phyloP scores from a whole-genome alignment of 2,329 filamentous ascomycete species.

The Mollisiaceae sp. region DNA sequence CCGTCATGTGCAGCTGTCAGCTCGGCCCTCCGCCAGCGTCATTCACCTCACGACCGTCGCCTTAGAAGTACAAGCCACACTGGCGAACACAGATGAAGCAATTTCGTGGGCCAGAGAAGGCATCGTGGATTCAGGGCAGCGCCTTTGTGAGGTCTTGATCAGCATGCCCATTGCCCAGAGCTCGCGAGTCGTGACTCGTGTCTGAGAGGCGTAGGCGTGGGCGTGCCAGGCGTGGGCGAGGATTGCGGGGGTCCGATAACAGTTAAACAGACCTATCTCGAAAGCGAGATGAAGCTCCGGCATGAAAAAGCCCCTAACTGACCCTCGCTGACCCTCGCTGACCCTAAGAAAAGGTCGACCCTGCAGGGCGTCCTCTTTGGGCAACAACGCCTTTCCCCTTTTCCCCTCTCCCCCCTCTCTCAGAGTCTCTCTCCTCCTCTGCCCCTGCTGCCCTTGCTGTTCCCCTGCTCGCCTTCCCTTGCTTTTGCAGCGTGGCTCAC shows the following conservation, averaged over 20 bases:
- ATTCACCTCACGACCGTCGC: neutral
- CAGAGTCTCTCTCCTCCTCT: too few species aligned
- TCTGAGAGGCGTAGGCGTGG: too few species aligned
- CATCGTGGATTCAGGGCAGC: too few species aligned
- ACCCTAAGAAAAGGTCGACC: too few species aligned
- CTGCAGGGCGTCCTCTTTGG: neutral
- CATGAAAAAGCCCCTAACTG: too few species aligned
- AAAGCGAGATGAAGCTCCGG: too few species aligned
- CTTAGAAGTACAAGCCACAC: neutral
- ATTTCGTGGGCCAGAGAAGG: constrained; percentile 2
- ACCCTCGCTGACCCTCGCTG: too few species aligned
- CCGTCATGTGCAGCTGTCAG: neutral
- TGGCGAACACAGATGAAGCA: constrained; percentile 7
- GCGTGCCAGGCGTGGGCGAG: neutral
- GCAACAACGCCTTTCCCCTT: neutral
- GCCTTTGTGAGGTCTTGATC: neutral
- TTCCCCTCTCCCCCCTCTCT: neutral
- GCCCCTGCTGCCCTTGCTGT: too few species aligned
- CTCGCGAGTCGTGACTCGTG: neutral
- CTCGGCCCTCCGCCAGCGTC: neutral
- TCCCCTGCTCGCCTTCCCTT: too few species aligned
- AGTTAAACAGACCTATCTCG: neutral
- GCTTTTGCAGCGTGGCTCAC: too few species aligned
- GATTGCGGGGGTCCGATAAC: neutral
- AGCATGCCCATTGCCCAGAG: neutral